phyloP scores from a whole-genome alignment of 2,329 filamentous ascomycete species.

The Myriosclerotinia duriaeana region DNA sequence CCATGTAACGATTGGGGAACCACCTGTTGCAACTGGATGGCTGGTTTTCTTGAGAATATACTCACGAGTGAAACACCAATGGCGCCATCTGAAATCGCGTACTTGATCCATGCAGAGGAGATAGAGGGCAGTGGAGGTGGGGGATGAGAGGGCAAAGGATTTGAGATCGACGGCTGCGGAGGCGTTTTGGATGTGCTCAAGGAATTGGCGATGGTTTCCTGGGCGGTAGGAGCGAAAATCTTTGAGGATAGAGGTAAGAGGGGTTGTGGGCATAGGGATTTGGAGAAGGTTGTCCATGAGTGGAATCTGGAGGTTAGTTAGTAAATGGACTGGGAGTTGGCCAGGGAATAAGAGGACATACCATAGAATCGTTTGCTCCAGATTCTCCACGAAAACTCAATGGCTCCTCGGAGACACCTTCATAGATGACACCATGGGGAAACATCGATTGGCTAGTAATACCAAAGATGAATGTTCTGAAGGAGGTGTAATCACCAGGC shows the following conservation, averaged over 20 bases:
- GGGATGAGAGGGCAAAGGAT: slow-evolving; percentile 55
- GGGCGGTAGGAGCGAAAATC: slow-evolving; percentile 91
- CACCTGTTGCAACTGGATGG: slow-evolving; percentile 77
- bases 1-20: slow-evolving; percentile 82
- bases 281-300: slow-evolving; percentile 85
- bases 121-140: slow-evolving; percentile 61
- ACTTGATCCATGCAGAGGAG: slow-evolving; percentile 70
- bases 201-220: slow-evolving; percentile 82
- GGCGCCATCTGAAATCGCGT: slow-evolving; percentile 77
- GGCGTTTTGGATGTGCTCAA: slow-evolving; percentile 64
- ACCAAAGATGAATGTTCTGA: slow-evolving; percentile 96
- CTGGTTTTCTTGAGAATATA: slow-evolving; percentile 77
- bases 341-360: slow-evolving; percentile 38
- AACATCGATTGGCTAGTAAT: slow-evolving; percentile 95
- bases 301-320: slow-evolving; percentile 56
- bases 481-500: slow-evolving; percentile 79
- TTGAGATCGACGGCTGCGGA: slow-evolving; percentile 54
- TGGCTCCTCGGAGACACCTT: slow-evolving; percentile 74
- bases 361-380: slow-evolving; percentile 91
- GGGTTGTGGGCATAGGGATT: slow-evolving; percentile 84
- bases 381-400: slow-evolving; percentile 87
- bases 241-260: slow-evolving; percentile 80
- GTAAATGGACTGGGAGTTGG: not conserved
- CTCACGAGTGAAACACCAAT: slow-evolving; percentile 83
- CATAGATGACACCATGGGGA: slow-evolving; percentile 84